A percentile compares a stretch with the other conserved stretches of the same genome.
These are phyloP conservation scores for Quercus lobata DNA, from an alignment of 331 rosid genomes.

Conservation along the genomic window DNA sequence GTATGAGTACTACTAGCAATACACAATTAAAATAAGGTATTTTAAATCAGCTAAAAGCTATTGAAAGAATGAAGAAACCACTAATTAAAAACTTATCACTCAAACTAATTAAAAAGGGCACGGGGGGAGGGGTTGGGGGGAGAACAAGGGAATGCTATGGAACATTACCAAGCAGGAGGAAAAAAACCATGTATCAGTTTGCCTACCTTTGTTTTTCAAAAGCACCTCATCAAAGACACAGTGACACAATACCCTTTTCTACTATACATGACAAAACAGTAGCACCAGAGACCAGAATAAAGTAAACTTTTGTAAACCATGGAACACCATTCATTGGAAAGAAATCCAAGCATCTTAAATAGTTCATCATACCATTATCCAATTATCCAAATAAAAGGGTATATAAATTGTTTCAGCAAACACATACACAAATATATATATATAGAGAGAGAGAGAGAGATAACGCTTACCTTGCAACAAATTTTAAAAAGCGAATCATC, in stretches of 20 bases:
- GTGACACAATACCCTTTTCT: background rate
- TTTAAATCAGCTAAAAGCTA: background rate
- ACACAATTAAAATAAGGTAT: background rate
- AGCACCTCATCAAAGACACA: background rate
- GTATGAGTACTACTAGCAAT: conserved; percentile 2
- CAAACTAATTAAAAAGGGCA: background rate
- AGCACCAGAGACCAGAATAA: too few relatives aligned
- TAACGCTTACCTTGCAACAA: conserved; percentile 51
- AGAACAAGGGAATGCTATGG: background rate
- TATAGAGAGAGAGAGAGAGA: background rate
- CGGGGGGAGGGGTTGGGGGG: too few relatives aligned
- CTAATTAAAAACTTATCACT: background rate
- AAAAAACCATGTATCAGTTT: background rate
- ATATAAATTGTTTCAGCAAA: too few relatives aligned
- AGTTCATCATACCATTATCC: too few relatives aligned
- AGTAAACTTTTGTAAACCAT: too few relatives aligned
- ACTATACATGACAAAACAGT: too few relatives aligned
- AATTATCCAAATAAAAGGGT: too few relatives aligned
- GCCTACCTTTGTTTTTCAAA: background rate
- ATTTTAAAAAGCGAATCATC: conserved; percentile 63
- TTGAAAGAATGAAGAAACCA: background rate
- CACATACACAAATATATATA: too few relatives aligned
- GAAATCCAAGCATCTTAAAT: too few relatives aligned
- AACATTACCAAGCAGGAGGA: background rate
- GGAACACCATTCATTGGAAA: too few relatives aligned